These are phyloP conservation scores for Dipteronia dyeriana DNA, from an alignment of 345 rosid genomes.

Conservation along the genomic window DNA sequence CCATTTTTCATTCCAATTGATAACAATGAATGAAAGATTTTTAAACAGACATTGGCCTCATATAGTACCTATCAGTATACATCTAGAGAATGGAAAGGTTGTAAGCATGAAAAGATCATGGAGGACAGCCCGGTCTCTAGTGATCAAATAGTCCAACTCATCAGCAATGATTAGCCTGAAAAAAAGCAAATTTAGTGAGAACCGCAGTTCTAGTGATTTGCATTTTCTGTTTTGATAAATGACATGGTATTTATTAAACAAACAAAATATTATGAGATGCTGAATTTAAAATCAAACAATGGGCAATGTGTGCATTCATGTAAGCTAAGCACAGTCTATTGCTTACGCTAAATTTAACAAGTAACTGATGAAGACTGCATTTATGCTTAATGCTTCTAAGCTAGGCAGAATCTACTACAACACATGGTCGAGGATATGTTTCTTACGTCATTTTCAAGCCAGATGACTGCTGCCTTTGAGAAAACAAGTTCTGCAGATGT, in stretches of 20 bases:
- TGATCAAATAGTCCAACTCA: constrained; percentile 88
- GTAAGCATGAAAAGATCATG: constrained; percentile 96
- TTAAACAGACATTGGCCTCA: background rate
- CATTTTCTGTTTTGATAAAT: background rate
- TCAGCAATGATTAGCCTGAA: constrained; percentile 81
- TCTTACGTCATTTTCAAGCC: constrained; percentile 73
- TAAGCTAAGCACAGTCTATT: background rate
- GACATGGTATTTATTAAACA: background rate
- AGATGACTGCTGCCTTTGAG: constrained; percentile 48
- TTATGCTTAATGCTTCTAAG: background rate
- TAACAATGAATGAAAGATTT: background rate
- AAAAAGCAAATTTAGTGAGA: constrained; percentile 11
- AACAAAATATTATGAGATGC: background rate
- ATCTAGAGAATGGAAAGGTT: constrained; percentile 72
- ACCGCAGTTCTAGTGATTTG: background rate
- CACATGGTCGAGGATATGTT: background rate
- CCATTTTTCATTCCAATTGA: background rate
- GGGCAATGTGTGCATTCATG: background rate
- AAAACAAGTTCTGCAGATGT: constrained; percentile 61
- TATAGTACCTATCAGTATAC: constrained; percentile 75
- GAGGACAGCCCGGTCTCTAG: constrained; percentile 79
- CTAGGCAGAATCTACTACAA: background rate
- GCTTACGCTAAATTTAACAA: background rate
- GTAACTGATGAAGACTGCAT: background rate
- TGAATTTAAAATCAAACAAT: background rate